Base-by-base conservation (phyloP, 768 basidiomycete genomes). In the Suillus tomentosus region DNA sequence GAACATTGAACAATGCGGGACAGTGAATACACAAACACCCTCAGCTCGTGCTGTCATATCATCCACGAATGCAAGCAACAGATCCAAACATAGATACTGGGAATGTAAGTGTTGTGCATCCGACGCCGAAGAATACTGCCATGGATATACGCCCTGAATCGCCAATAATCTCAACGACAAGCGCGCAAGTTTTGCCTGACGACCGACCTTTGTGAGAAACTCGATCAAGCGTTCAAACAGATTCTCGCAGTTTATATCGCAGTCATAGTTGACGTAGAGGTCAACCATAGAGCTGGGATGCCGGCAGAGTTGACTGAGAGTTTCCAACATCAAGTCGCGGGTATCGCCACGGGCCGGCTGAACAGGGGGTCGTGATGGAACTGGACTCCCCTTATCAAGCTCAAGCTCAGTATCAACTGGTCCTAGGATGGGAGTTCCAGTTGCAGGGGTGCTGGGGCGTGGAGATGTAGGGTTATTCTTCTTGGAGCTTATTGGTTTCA, bases 201-300 rank as follows among this genome's bases (percentile, higher is more conserved):
- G 13, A 60, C 81, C 63, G 69, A 94, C 95, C 81, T 92, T 91
- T 8, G 94, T 92, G 67, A 95, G 78, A 74, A 99, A 97, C 31
- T 90, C 92, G 64, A 96, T 79, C 24, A 98, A 78, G 17, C 93
- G 83, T 73, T 99, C 96, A 69, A 96, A 96, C 62, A 99, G 77
- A 74, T 99, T 96, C 79, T 99, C 97, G 74, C 94, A 95, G 71
- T 98, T 96, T 67, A 91, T 87, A 71, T 97, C 95, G 71, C 95
- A 98, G 73, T 99, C 97, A 75, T 98, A 99, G 75, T 99, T 99
- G 62, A 88, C 84, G 79, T 94, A 99, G 15, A 97, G 80, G 71
- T 99, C 95, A 54, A 96, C 93, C 91, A 97, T 94, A 79, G 96
- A 96, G 72, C 89, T 92, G 2, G 92, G 87, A 69, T 91, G 87